phyloP scores from a whole-genome alignment of 2,329 filamentous ascomycete species.

The Verticillium zaregamsianum region DNA sequence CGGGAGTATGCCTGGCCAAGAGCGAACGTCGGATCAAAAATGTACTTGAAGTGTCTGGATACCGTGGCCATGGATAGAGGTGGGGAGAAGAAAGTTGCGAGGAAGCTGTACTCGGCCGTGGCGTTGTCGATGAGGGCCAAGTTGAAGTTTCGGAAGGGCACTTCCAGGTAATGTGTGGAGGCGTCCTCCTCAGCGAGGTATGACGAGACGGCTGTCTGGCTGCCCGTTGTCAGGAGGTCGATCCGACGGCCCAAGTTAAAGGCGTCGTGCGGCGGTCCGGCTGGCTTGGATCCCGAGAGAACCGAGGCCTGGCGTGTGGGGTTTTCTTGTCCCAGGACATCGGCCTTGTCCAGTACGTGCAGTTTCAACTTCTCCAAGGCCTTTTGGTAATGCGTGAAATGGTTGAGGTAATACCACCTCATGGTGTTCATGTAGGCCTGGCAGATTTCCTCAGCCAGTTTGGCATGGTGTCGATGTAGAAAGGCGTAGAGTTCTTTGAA shows the following conservation, averaged over 20 bases:
- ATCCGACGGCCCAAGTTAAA: constrained; percentile 85
- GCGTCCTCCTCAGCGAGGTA: constrained; percentile 91
- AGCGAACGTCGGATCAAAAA: constrained; percentile 87
- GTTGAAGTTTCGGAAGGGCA: constrained; percentile 92
- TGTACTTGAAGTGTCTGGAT: constrained; percentile 77
- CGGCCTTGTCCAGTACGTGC: constrained; percentile 76
- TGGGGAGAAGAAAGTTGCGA: constrained; percentile 84
- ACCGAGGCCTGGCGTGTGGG: constrained; percentile 59
- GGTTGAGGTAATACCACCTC: constrained; percentile 94
- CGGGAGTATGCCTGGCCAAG: constrained; percentile 76
- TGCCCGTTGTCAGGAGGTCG: constrained; percentile 72
- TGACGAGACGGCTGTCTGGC: constrained; percentile 74
- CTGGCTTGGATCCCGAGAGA: constrained; percentile 45
- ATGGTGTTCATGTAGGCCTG: constrained; percentile 97
- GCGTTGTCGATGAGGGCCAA: constrained; percentile 91
- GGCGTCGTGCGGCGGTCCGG: constrained; percentile 69
- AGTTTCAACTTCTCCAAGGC: constrained; percentile 82
- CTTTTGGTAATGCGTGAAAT: constrained; percentile 83
- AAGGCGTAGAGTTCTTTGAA: constrained; percentile 89
- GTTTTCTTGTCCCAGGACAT: constrained; percentile 78
- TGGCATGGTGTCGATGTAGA: constrained; percentile 73
- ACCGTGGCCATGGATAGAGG: constrained; percentile 71
- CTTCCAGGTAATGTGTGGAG: constrained; percentile 79
- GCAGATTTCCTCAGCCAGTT: constrained; percentile 84
- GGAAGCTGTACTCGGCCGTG: constrained; percentile 89